These are phyloP conservation scores for Teratosphaeria pseudoeucalypti DNA, from an alignment of 2,329 filamentous ascomycete species.

Conservation along the genomic window DNA sequence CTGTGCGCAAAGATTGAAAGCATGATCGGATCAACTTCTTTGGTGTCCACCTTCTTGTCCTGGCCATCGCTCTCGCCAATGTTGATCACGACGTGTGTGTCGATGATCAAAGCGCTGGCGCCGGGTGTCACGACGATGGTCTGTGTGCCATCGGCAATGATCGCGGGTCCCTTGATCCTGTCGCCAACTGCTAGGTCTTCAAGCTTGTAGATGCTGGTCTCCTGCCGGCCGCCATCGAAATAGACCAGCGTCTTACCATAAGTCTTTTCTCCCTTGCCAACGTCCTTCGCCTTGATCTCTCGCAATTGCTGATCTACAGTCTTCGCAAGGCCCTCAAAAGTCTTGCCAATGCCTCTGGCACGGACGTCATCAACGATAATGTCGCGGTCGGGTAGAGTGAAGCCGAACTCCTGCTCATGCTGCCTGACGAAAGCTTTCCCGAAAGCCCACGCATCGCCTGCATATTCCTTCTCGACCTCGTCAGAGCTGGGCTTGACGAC, in stretches of 20 bases:
- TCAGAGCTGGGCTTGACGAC: constrained; percentile 61
- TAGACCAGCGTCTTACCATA: constrained; percentile 64
- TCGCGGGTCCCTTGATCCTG: constrained; percentile 66
- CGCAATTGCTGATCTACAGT: constrained; percentile 77
- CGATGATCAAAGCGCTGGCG: constrained; percentile 64
- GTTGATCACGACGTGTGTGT: constrained; percentile 85
- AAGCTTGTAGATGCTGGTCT: constrained; percentile 76
- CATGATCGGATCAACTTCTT: constrained; percentile 63
- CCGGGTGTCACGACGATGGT: constrained; percentile 82
- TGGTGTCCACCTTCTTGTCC: constrained; percentile 39
- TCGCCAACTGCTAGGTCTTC: constrained; percentile 63
- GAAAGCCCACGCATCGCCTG: constrained; percentile 67
- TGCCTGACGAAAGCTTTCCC: constrained; percentile 75
- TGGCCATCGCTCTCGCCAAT: constrained; percentile 49
- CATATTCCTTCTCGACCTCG: constrained; percentile 49
- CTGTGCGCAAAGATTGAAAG: constrained; percentile 70
- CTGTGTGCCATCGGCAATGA: constrained; percentile 79
- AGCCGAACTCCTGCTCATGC: constrained; percentile 87
- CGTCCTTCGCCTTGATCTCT: constrained; percentile 50
- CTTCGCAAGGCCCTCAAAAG: constrained; percentile 66
- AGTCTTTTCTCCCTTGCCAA: constrained; percentile 49
- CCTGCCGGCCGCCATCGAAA: constrained; percentile 67
- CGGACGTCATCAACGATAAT: constrained; percentile 87
- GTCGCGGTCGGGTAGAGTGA: constrained; percentile 73
- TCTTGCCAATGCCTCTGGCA: constrained; percentile 80